These are phyloP conservation scores for Mycosphaerella arachidis DNA, from an alignment of 2,329 filamentous ascomycete species.

Conservation along the genomic window DNA sequence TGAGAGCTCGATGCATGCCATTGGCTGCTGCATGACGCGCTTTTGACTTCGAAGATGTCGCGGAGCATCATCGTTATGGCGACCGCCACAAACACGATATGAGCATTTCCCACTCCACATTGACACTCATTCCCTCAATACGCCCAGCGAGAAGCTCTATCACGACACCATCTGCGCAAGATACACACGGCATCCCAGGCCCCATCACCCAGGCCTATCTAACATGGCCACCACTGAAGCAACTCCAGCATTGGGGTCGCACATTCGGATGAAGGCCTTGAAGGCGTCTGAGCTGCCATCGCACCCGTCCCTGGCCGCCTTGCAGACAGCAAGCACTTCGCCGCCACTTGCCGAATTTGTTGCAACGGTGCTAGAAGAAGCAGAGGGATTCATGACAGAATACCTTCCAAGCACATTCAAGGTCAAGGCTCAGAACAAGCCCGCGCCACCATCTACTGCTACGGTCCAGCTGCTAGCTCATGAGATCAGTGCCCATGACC, in stretches of 20 bases:
- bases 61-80: constrained; percentile 3
- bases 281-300: constrained; percentile 30
- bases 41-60: background rate
- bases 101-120: background rate
- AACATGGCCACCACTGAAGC: background rate
- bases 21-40: constrained; percentile 2
- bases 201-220: background rate
- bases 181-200: background rate
- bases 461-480: constrained; percentile 53
- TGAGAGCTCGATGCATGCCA: background rate
- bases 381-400: constrained; percentile 54
- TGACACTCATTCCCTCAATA: no score
- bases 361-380: constrained; percentile 52
- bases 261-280: constrained; percentile 33
- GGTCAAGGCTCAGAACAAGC: constrained; percentile 45
- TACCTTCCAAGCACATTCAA: constrained; percentile 54
- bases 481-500: constrained; percentile 43
- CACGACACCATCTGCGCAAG: no score
- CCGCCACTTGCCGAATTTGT: constrained; percentile 51
- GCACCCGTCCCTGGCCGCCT: constrained; percentile 32
- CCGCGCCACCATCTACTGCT: constrained; percentile 47
- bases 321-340: constrained; percentile 31
- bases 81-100: background rate
- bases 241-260: constrained; percentile 13
- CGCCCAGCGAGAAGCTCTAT: no score